Base-by-base conservation (phyloP, 176 grass and related monocot genomes). In the Bolboschoenus planiculmis region DNA sequence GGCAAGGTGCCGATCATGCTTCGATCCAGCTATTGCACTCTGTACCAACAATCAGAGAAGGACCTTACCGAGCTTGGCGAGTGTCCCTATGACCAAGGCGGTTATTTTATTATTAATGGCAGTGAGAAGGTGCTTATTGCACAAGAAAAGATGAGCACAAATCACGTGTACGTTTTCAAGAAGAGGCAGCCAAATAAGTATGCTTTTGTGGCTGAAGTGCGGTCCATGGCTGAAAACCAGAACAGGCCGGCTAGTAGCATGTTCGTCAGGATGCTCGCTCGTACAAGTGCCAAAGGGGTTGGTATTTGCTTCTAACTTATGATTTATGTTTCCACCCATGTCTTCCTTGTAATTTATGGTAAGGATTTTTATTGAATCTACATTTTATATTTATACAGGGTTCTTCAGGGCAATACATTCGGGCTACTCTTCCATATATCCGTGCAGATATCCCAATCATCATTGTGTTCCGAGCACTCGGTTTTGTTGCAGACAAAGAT, bases 401-500 rank as follows among this genome's bases (percentile, higher is more conserved):
- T 83, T 91, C 96, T 75, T 99, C 96, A 72, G 92, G 96, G 71
- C 96, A 99, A 84, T 99, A 95, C 83, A 99, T 99, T 78, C 92
- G 93, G 83, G 96, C 96, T 84, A 99, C 96, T 55, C 85, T 99
- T 55, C 96, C 96, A 44, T 99, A 99, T 87, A 99, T 99, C 62
- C 88, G 92, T 43, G 91, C 96, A 51, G 92, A 99, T 72, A 93
- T 99, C 59, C 96, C 96, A 42, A 99, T 99, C 86, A 95, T 99
- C 70, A 95, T 99, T 65, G 93, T 99, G 39, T 99, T 99, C 36
- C 84, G 96, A 74, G 96, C 96, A 87, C 85, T 99, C 82, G 96
- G 96, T 78, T 99, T 99, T 90, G 96, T 99, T 86, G 96, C 96
- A 36, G 96, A 99, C 81, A 99, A 99, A 91, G 96, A 99, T 90